These are phyloP conservation scores for Hortaea sp. DNA, from an alignment of 2,329 filamentous ascomycete genomes.

Conservation along the genomic window DNA sequence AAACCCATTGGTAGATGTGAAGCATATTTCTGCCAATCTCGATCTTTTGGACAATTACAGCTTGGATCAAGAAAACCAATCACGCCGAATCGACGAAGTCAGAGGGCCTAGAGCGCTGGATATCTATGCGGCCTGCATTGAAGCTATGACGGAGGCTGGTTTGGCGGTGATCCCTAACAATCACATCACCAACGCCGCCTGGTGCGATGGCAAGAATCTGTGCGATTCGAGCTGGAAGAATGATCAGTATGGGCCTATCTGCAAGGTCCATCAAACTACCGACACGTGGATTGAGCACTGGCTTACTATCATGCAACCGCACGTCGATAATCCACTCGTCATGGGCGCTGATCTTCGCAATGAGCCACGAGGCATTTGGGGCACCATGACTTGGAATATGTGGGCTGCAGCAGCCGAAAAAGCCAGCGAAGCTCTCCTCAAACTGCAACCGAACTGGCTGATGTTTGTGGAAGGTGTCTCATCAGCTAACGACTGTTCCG, in stretches of 20 bases:
- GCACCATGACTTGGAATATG: slow-evolving; percentile 55
- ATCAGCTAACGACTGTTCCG: slow-evolving; percentile 55
- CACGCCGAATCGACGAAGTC: slow-evolving; percentile 4
- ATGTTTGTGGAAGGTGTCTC: slow-evolving; percentile 59
- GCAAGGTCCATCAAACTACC: slow-evolving; percentile 53
- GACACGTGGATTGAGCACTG: slow-evolving; percentile 57
- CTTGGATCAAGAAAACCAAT: slow-evolving; percentile 1
- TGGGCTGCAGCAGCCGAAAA: slow-evolving; percentile 57
- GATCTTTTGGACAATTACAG: slow-evolving; percentile 39
- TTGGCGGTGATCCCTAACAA: slow-evolving; percentile 59
- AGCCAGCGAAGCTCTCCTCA: slow-evolving; percentile 51
- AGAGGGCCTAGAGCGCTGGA: slow-evolving; percentile 47
- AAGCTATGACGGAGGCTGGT: slow-evolving; percentile 50
- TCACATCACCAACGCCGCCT: slow-evolving; percentile 58
- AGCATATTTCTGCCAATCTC: slow-evolving; percentile 47
- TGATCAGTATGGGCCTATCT: slow-evolving; percentile 50
- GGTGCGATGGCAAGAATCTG: slow-evolving; percentile 59
- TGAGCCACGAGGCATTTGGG: slow-evolving; percentile 59
- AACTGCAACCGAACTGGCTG: slow-evolving; percentile 53
- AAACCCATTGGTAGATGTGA: slow-evolving; percentile 46
- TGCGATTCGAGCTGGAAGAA: slow-evolving; percentile 61
- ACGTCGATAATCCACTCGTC: slow-evolving; percentile 50
- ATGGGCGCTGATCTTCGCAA: slow-evolving; percentile 59
- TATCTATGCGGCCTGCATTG: slow-evolving; percentile 49
- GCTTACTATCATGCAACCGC: slow-evolving; percentile 52